Conservation (phyloP, 805 yeast species). For the Metschnikowia drakensbergensis region DNA sequence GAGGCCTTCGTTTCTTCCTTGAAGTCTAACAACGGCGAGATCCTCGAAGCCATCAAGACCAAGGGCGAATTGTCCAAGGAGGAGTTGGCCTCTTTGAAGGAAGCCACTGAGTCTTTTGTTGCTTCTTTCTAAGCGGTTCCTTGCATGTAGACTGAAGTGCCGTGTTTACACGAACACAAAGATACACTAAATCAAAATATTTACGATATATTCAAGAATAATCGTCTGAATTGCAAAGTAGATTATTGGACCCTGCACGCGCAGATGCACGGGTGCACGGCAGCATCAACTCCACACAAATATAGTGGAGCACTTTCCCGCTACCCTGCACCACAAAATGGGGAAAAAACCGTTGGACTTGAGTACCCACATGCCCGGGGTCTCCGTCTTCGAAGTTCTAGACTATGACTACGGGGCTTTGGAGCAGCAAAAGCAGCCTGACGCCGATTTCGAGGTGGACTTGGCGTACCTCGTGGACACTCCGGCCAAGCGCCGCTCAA, state of each 20-base stretch:
- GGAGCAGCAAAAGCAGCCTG: constrained; percentile 12
- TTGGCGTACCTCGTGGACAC: constrained; percentile 24
- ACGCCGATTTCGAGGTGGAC: constrained; percentile 26
- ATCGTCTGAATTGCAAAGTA: constrained; percentile 1
- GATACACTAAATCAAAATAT: constrained; percentile 18
- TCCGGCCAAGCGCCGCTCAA: neutral
- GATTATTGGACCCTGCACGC: too few relatives aligned
- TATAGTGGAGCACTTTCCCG: too few relatives aligned
- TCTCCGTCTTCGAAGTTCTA: constrained; percentile 14
- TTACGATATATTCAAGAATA: constrained; percentile 17
- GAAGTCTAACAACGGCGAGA: constrained; percentile 82
- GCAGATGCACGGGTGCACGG: neutral
- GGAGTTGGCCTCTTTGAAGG: constrained; percentile 77
- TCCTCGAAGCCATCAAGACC: constrained; percentile 78
- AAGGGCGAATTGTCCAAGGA: constrained; percentile 91
- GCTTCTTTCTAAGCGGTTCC: constrained; percentile 63
- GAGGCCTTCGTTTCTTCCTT: constrained; percentile 86
- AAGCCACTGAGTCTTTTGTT: constrained; percentile 89
- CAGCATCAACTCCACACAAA: neutral
- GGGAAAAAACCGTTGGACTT: neutral
- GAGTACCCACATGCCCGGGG: neutral
- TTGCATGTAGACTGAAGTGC: constrained; percentile 18
- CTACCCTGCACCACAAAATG: neutral
- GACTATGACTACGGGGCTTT: constrained; percentile 18
- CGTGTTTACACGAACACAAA: constrained; percentile 15